Evolutionary conservation across 73 alveolate species (phyloP).

Genomic region (Tetrahymena borealis): DNA sequence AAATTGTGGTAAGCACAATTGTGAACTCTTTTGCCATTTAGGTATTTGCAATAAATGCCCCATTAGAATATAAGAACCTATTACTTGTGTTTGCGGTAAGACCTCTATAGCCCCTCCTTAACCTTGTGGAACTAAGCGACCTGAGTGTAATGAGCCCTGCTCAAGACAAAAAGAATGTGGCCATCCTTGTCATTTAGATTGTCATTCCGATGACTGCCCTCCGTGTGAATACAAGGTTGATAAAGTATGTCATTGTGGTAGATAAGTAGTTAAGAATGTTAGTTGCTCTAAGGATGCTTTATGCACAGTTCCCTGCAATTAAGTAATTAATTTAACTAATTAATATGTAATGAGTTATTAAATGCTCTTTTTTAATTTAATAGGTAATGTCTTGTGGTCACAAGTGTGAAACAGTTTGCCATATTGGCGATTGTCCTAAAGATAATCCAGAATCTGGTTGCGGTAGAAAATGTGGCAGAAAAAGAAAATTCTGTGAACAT

Average conservation of each 20-base stretch:
- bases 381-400: slow-evolving; percentile 53
- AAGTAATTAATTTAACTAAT: slow-evolving; percentile 49
- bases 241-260: slow-evolving; percentile 58
- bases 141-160: slow-evolving; percentile 68
- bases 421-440: slow-evolving; percentile 35
- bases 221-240: slow-evolving; percentile 58
- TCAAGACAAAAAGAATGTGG: slow-evolving; percentile 68
- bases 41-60: slow-evolving; percentile 91
- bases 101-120: slow-evolving; percentile 77
- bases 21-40: slow-evolving; percentile 87
- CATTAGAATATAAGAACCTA: slow-evolving; percentile 66
- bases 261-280: slow-evolving; percentile 36
- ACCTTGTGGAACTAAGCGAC: slow-evolving; percentile 72
- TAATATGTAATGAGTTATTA: slow-evolving; percentile 54
- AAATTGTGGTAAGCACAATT: slow-evolving; percentile 84
- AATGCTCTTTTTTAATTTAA: background rate
- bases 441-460: background rate
- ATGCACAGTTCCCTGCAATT: slow-evolving; percentile 52
- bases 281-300: slow-evolving; percentile 54
- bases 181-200: slow-evolving; percentile 65
- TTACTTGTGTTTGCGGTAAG: slow-evolving; percentile 83
- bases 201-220: slow-evolving; percentile 74
- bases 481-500: background rate
- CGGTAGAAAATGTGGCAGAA: background rate
- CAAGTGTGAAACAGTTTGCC: slow-evolving; percentile 58